A percentile compares a stretch with the other conserved stretches of the same genome.
phyloP scores from a whole-genome alignment of 2,329 filamentous ascomycete species.

The Aspergillus sclerotialis region DNA sequence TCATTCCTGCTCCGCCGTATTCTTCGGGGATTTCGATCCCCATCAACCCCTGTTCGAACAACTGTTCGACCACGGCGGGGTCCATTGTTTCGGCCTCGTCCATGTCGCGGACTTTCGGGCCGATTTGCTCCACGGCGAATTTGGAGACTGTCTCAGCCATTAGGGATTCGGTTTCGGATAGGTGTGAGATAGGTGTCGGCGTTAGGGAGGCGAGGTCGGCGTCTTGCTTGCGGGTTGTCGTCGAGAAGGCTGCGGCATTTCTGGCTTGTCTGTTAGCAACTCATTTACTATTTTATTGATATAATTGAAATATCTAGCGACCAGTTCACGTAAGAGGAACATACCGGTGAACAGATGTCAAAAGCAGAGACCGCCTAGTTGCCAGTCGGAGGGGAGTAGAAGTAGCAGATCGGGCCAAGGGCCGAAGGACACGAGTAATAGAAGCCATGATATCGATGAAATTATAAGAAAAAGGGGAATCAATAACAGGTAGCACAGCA shows the following conservation, averaged over 20 bases:
- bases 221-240: slow-evolving; percentile 50
- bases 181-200: slow-evolving; percentile 86
- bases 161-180: slow-evolving; percentile 80
- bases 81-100: slow-evolving; percentile 97
- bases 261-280: slow-evolving; percentile 15
- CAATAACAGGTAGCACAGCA: slow-evolving; percentile 6
- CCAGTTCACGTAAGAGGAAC: slow-evolving; percentile 1
- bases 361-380: slow-evolving; percentile 29
- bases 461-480: slow-evolving; percentile 3
- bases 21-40: slow-evolving; percentile 95
- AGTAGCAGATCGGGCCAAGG: slow-evolving; percentile 34
- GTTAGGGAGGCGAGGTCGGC: slow-evolving; percentile 67
- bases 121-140: slow-evolving; percentile 81
- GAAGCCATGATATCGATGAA: slow-evolving; percentile 38
- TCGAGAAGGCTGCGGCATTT: slow-evolving; percentile 53
- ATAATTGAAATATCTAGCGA: not conserved
- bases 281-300: slow-evolving; percentile 1
- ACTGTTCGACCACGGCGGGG: slow-evolving; percentile 73
- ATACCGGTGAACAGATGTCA: slow-evolving; percentile 37
- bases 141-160: slow-evolving; percentile 88
- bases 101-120: slow-evolving; percentile 92
- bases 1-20: slow-evolving; percentile 95
- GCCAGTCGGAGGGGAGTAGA: slow-evolving; percentile 28
- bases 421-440: slow-evolving; percentile 41
- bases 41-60: slow-evolving; percentile 98